Evolutionary conservation across 1,284 basidiomycete species (phyloP), one percentile per base, ranked within the genome.

Genomic region (Chalciporus sp.): DNA sequence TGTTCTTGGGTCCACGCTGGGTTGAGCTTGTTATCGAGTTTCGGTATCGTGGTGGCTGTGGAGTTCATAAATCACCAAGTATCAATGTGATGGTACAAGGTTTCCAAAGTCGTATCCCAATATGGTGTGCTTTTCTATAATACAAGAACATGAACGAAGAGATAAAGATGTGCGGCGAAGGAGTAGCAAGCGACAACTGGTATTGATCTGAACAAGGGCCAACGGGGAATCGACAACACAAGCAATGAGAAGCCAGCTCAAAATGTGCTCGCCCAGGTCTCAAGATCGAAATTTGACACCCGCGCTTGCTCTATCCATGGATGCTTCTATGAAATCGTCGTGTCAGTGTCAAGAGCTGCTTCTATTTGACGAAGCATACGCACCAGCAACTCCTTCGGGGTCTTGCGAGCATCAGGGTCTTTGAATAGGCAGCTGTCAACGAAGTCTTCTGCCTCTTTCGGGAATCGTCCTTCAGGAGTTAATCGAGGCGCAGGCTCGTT

Each of bases 401-500:
- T 91, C 68, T 80, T 83, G 62, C 94, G 76, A 59, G 76, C 74
- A 55, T 85, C 82, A 2, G 91, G 92, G 62, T 94, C 89, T 74
- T 97, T 97, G 66, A 86, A 65, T 68, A 97, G 72, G 73, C 93
- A 96, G 28, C 82, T 83, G 66, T 94, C 88, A 40, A 95, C 84
- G 57, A 95, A 95, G 44, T 80, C 79, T 52, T 88, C 86, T 2
- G 92, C 90, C 63, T 85, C 79, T 49, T 70, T 72, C 7, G 84
- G 85, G 75, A 89, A 94, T 60, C 86, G 79, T 28, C 85, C 84
- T 48, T 85, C 82, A 0, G 84, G 80, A 14, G 84, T 83, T 52
- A 98, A 73, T 62, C 83, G 77, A 28, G 95, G 95, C 28, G 95
- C 93, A 17, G 95, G 93, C 72, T 98, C 95, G 65, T 96, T 95